Base-by-base conservation (phyloP, 2,329 filamentous ascomycete genomes). In the Alternaria infectoria region DNA sequence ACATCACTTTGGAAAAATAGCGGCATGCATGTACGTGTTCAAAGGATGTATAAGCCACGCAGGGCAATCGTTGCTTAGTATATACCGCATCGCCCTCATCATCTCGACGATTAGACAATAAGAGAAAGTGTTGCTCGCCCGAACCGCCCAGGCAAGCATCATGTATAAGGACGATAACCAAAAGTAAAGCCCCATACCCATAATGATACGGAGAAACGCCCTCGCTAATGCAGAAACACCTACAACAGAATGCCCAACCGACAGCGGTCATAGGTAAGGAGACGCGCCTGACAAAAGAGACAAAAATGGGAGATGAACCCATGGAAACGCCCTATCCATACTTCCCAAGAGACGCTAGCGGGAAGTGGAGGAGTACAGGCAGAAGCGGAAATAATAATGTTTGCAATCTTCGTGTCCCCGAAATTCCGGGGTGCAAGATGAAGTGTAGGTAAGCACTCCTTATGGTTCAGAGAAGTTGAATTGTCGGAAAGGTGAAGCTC, bases 161-260 rank as follows among this genome's bases (percentile, higher is more conserved):
- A 50, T 30, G 28, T 51, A 36, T n/a, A 19, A 51, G 8, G 49
- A 51, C 49, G 49, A 23, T 32, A n/a, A 36, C 19, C 49, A 51
- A 23, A 3, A 23, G 5, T 9, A 32, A 23, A 51, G 17, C 49
- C 17, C 17, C 8, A 32, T 32, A 32, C 13, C 21, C 23, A 47
- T n/a, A 15, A 47, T 21, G 45, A 25, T n/a, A 23, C 30, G 49
- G 28, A 40, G 17, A 21, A 71, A 75, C 73, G 70, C 74, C 74
- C 60, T 69, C 73, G 74, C 74, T 76, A 64, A 76, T 76, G 73
- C 74, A 73, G 64, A 63, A 66, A 69, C 64, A 62, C 68, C 65
- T 50, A 57, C 47, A 19, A 64, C 62, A 62, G 59, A 60, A 30
- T 62, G 54, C 12, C 40, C 54, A 40, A 59, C 55, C 51, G 54